These are phyloP conservation scores for Closterium sp. DNA, from an alignment of 139 green algal species.

Conservation along the genomic window DNA sequence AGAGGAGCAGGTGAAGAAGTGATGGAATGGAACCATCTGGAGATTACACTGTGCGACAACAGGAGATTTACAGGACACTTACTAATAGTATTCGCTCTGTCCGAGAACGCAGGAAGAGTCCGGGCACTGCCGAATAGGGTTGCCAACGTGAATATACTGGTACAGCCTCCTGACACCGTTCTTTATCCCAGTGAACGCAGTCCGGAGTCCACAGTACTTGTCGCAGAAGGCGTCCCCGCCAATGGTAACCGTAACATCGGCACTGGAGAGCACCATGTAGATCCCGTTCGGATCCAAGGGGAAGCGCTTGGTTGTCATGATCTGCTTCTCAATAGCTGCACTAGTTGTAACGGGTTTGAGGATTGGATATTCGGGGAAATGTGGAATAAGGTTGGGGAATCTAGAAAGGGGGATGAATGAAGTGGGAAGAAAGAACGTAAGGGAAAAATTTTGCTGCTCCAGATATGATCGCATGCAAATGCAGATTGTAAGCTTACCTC, in stretches of 20 bases:
- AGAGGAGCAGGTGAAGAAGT: neutral
- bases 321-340: neutral
- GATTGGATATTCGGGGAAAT: no score
- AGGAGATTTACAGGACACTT: neutral
- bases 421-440: no score
- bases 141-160: neutral
- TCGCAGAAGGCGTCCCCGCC: neutral
- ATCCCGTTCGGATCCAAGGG: neutral
- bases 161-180: neutral
- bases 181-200: neutral
- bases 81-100: neutral
- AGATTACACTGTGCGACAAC: neutral
- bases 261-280: neutral
- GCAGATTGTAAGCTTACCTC: neutral
- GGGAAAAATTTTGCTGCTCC: no score
- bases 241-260: neutral
- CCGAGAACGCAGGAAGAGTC: neutral
- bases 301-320: neutral
- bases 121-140: neutral
- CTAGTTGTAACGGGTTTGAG: no score
- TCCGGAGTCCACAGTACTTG: neutral
- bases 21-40: neutral
- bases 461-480: no score
- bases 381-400: no score
- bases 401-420: no score